Conservation (phyloP, 176 grass and related monocot species). For the barley (Hordeum vulgare) region MorexV3_pseudomolecules_assembly NC_058523.1:420104203-420104702, state of each 20-base stretch:
- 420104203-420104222: not conserved
- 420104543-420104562: constrained; percentile 5
- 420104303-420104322: not conserved
- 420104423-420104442: not conserved
- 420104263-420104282: not conserved
- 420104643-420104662: not conserved
- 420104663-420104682: constrained; percentile 9
- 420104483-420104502: constrained; percentile 66
- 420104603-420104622: not conserved
- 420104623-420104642: constrained; percentile 2
- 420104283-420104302: constrained; percentile 2
- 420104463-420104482: constrained; percentile 47
- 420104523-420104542: not conserved
- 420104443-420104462: constrained; percentile 21
- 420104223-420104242: constrained; percentile 11
- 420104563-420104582: not conserved
- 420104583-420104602: not conserved
- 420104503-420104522: constrained; percentile 65
- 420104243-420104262: not conserved
- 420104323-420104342: constrained; percentile 1
- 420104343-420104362: not conserved
- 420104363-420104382: not conserved
- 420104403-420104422: not conserved
- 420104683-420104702: constrained; percentile 58
- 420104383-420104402: not conserved